phyloP scores from a whole-genome alignment of 1,284 basidiomycete species.

The Sphagnurus paluster region DNA sequence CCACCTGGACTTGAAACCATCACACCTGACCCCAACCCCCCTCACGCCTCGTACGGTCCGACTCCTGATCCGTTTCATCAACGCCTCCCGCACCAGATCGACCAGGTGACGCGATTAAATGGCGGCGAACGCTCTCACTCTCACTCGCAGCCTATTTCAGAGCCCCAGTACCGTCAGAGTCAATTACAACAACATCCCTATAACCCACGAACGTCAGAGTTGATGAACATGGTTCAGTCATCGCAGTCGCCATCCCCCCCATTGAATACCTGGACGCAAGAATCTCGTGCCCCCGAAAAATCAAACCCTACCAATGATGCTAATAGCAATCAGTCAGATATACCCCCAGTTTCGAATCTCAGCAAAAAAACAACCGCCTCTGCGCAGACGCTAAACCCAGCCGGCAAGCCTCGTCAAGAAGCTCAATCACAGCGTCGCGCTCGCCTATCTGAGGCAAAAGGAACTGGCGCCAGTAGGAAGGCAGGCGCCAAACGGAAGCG shows the following conservation, averaged over 20 bases:
- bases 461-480: slow-evolving; percentile 16
- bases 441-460: slow-evolving; percentile 9
- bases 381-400: slow-evolving; percentile 2
- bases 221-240: slow-evolving; percentile 1
- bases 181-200: slow-evolving; percentile 12
- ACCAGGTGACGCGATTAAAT: slow-evolving; percentile 3
- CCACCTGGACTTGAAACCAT: slow-evolving; percentile 16
- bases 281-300: slow-evolving; percentile 14
- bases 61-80: slow-evolving; percentile 19
- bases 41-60: slow-evolving; percentile 11
- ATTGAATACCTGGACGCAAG: slow-evolving; percentile 20
- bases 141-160: slow-evolving; percentile 12
- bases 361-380: neutral
- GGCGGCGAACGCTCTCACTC: slow-evolving; percentile 4
- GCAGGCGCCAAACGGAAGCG: slow-evolving; percentile 33
- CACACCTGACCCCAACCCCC: slow-evolving; percentile 24
- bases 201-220: slow-evolving; percentile 11
- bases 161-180: slow-evolving; percentile 12
- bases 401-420: neutral
- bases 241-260: slow-evolving; percentile 24
- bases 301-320: slow-evolving; percentile 3
- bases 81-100: slow-evolving; percentile 13
- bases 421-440: slow-evolving; percentile 1
- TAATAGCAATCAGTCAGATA: neutral
- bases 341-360: neutral